Evolutionary conservation across 2,329 filamentous ascomycete genomes (phyloP), one percentile per base, ranked within the genome.

Genomic region (Nothophaeocryptopus gaeumannii): DNA sequence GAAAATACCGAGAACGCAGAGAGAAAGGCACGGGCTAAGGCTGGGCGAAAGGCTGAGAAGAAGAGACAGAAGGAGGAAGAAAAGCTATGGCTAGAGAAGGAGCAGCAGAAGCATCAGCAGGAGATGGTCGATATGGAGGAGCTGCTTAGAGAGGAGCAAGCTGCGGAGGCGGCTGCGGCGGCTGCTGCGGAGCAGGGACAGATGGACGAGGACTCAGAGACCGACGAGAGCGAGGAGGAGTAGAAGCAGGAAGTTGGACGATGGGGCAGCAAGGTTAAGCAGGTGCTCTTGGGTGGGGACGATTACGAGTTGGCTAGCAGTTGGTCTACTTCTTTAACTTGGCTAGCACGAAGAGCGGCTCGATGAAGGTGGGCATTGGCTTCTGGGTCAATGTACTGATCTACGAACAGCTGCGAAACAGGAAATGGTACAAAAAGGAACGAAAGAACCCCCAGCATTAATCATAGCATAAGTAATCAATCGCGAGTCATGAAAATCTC

Each of bases 141-240:
- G 7, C 32, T 51, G 42, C 31, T 34, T 14, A 5, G 11, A 12
- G 44, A 47, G 12, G 49, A 56, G 59, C 43, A 40, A 58, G 33
- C 54, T 8, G 59, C 63, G 46, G 44, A 34, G 11, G 60, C 31
- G 16, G 59, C 61, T 38, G 39, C 60, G 33, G 51, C 60, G 8
- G 56, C 62, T 2, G 59, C 63, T 33, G 43, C 32, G n/a, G 43
- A 39, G 9, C 38, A 33, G 20, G 48, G 35, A 2, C 45, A 20
- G 36, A 35, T 36, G 45, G 38, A 33, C n/a, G 9, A 32, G 8
- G 33, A 38, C 32, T 41, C 50, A 38, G 47, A 30, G 32, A 40
- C 32, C n/a, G 45, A n/a, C 30, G 14, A 41, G 53, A n/a, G 47
- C 38, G 39, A 57, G 60, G 48, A 53, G 61, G 26, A 49, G 39